Evolutionary conservation across 2,329 filamentous ascomycete species (phyloP).

Genomic region (Penicillium olsonii): DNA sequence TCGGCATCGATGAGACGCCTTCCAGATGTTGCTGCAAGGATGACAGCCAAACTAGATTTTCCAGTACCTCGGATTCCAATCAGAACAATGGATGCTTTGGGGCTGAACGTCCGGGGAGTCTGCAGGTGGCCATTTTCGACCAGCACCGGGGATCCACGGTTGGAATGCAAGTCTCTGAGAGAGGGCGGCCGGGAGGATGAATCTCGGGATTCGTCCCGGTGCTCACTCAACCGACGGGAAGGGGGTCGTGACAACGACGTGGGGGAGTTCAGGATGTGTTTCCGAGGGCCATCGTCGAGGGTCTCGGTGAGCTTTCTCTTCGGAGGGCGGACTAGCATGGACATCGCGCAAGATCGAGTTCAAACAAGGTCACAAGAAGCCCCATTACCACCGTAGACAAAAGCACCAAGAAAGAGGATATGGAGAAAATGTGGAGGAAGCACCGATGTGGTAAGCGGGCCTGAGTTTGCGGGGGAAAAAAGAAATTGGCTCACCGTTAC

Average conservation of each 20-base stretch:
- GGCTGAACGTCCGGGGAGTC: constrained; percentile 48
- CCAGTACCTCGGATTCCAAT: constrained; percentile 73
- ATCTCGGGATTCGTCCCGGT: constrained; percentile 21
- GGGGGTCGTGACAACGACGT: constrained; percentile 1
- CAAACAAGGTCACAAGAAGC: no score
- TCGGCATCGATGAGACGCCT: constrained; percentile 70
- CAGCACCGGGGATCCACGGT: constrained; percentile 29
- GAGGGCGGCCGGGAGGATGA: constrained; percentile 17
- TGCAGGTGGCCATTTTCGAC: constrained; percentile 28
- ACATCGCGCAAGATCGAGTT: constrained; percentile 30
- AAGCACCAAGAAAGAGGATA: neutral
- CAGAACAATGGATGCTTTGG: constrained; percentile 70
- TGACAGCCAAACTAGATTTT: constrained; percentile 74
- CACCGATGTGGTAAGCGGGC: constrained; percentile 5
- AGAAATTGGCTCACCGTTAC: constrained; percentile 1
- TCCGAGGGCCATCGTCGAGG: constrained; percentile 22
- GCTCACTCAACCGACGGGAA: constrained; percentile 21
- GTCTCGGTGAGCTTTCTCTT: constrained; percentile 35
- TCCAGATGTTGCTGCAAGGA: constrained; percentile 70
- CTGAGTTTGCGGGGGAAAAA: constrained; percentile 1
- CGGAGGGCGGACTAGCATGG: constrained; percentile 32
- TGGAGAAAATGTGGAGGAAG: constrained; percentile 3
- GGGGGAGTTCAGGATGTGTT: constrained; percentile 7
- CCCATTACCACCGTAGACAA: constrained; percentile 14
- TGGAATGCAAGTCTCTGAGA: constrained; percentile 30